Conservation (phyloP, 1,284 basidiomycete species). For the Exobasidium cylindrosporum region DNA sequence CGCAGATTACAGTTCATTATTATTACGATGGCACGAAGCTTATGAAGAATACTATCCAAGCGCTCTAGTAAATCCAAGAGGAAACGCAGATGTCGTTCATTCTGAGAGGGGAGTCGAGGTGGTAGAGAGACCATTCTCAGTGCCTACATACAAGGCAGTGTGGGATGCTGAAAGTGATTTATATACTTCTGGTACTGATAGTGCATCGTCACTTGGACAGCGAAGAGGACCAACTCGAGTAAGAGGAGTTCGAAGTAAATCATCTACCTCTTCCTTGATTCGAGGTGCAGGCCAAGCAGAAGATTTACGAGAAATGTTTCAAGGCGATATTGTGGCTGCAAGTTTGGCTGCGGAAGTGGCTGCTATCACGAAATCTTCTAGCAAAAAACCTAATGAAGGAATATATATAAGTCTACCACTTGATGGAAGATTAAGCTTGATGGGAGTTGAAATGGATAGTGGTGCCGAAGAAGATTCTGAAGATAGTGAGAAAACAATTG, state of each 20-base stretch:
- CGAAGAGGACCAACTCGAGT: background rate
- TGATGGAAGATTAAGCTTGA: constrained; percentile 78
- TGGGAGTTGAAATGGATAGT: constrained; percentile 62
- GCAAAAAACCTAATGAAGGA: constrained; percentile 60
- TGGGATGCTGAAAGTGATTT: constrained; percentile 63
- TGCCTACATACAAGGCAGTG: constrained; percentile 68
- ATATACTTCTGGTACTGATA: background rate
- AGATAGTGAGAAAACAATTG: constrained; percentile 5
- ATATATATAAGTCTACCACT: constrained; percentile 75
- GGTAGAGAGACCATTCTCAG: constrained; percentile 63
- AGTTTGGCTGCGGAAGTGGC: constrained; percentile 21
- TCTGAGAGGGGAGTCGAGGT: constrained; percentile 49
- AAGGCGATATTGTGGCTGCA: constrained; percentile 64
- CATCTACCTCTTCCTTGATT: constrained; percentile 42
- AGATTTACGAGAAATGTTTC: constrained; percentile 64
- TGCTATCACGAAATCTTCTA: background rate
- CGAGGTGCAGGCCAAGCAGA: constrained; percentile 63
- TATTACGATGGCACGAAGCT: constrained; percentile 84
- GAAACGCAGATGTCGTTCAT: constrained; percentile 28
- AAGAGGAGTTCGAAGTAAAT: constrained; percentile 6
- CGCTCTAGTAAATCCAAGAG: constrained; percentile 46
- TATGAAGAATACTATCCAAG: constrained; percentile 79
- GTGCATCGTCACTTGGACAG: background rate
- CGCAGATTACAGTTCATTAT: constrained; percentile 69
- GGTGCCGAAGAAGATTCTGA: constrained; percentile 25